These are phyloP conservation scores for Ormosia semicastrata DNA, from an alignment of 306 rosid genomes.

Conservation along the genomic window DNA sequence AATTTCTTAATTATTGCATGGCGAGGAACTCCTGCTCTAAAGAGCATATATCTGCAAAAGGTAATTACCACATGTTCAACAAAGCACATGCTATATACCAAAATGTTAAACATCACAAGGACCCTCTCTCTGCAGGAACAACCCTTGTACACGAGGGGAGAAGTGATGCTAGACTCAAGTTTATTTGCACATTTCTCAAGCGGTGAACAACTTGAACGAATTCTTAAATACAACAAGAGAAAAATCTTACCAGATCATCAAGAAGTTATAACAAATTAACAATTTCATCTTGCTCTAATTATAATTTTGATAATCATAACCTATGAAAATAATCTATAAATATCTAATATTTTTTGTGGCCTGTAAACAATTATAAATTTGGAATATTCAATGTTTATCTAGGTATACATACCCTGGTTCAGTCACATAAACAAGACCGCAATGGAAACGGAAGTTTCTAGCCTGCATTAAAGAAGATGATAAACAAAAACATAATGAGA, in stretches of 20 bases:
- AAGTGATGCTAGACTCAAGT: background rate
- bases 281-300: background rate
- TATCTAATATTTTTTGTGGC: background rate
- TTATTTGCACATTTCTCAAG: constrained; percentile 14
- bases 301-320: background rate
- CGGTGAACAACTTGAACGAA: background rate
- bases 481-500: constrained; percentile 22
- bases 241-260: background rate
- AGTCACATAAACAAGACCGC: constrained; percentile 93
- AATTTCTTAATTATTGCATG: constrained; percentile 93
- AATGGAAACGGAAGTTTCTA: constrained; percentile 88
- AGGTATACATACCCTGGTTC: constrained; percentile 85
- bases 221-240: background rate
- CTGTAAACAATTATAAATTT: background rate
- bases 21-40: constrained; percentile 92
- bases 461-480: constrained; percentile 63
- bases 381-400: constrained; percentile 19
- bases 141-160: constrained; percentile 3
- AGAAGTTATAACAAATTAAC: background rate
- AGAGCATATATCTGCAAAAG: constrained; percentile 81
- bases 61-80: constrained; percentile 17
- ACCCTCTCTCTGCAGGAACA: background rate
- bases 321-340: background rate
- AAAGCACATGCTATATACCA: constrained; percentile 15
- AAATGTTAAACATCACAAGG: constrained; percentile 5